Percentiles rank a stretch among this genome's conserved stretches.
Conservation (phyloP, 2,329 filamentous ascomycete genomes). For the Akanthomyces uredinophilus region DNA sequence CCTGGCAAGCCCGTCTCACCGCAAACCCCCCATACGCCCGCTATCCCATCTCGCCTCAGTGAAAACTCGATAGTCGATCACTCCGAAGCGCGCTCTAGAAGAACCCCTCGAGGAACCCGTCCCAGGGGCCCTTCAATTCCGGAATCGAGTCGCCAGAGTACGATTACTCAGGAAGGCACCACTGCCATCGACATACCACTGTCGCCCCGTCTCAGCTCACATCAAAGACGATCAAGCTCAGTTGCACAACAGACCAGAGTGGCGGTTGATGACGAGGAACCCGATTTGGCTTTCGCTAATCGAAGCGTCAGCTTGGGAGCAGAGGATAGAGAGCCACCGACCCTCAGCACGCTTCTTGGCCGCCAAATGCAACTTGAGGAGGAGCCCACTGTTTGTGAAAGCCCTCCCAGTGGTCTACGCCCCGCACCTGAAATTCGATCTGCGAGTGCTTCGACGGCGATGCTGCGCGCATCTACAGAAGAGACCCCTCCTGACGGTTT, state of each 20-base stretch:
- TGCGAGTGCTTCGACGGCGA: slow-evolving; percentile 33
- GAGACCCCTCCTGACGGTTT: slow-evolving; percentile 42
- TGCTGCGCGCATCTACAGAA: slow-evolving; percentile 40
- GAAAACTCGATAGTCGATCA: slow-evolving; percentile 68
- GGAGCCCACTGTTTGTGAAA: slow-evolving; percentile 23
- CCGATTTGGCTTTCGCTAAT: slow-evolving; percentile 56
- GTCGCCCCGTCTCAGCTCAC: slow-evolving; percentile 56
- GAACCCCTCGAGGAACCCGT: slow-evolving; percentile 26
- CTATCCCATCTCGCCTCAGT: slow-evolving; percentile 87
- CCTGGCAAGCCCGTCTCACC: slow-evolving; percentile 86
- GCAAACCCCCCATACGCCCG: slow-evolving; percentile 87
- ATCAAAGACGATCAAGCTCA: slow-evolving; percentile 62
- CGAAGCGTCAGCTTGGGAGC: slow-evolving; percentile 64
- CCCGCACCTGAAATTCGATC: slow-evolving; percentile 39
- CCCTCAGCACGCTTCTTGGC: slow-evolving; percentile 57
- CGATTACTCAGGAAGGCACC: slow-evolving; percentile 47
- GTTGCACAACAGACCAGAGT: slow-evolving; percentile 59
- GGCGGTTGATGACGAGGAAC: slow-evolving; percentile 52
- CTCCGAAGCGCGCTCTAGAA: slow-evolving; percentile 23
- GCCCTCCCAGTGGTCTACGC: slow-evolving; percentile 28
- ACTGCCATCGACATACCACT: slow-evolving; percentile 69
- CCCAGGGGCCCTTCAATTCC: slow-evolving; percentile 23
- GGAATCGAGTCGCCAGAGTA: slow-evolving; percentile 32
- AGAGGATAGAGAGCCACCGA: slow-evolving; percentile 59
- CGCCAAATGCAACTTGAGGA: slow-evolving; percentile 35